Conservation (phyloP, 208 protist genomes). For the Acanthamoeba culbertsoni region DNA sequence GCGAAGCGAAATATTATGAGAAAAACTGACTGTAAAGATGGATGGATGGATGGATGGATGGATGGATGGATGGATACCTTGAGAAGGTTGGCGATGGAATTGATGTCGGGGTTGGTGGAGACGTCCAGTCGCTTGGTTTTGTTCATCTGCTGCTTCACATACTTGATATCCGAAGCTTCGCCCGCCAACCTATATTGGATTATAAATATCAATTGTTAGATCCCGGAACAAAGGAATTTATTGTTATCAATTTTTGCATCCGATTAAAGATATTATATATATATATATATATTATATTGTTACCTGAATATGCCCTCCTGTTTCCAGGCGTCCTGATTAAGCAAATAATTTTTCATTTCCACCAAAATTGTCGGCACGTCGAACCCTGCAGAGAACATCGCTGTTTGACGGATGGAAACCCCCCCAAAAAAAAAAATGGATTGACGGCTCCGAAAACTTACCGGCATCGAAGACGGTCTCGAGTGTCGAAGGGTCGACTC, state of each 20-base stretch:
- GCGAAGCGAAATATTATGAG: not conserved
- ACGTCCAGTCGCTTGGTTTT: slow-evolving; percentile 11
- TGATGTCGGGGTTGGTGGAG: not conserved
- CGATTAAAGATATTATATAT: too few relatives aligned
- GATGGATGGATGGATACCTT: slow-evolving; percentile 36
- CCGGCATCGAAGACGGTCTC: slow-evolving; percentile 19
- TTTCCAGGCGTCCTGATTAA: not conserved
- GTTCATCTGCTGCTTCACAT: slow-evolving; percentile 44
- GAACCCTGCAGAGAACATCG: not conserved
- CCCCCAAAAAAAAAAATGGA: not conserved
- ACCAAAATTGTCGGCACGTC: slow-evolving; percentile 30
- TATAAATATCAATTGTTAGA: not conserved
- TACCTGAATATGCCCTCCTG: slow-evolving; percentile 55
- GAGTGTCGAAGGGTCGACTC: slow-evolving; percentile 25
- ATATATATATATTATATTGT: too few relatives aligned
- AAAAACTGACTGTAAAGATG: not conserved
- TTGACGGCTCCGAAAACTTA: not conserved
- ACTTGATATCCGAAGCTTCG: slow-evolving; percentile 33
- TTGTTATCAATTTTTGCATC: too few relatives aligned
- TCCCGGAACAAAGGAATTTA: not conserved
- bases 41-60: not conserved
- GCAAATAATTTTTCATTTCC: slow-evolving; percentile 20
- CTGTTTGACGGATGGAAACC: not conserved
- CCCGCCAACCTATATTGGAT: not conserved
- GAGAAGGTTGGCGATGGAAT: slow-evolving; percentile 43